A percentile compares a stretch with the other conserved stretches of the same genome.
phyloP scores from a whole-genome alignment of 768 basidiomycete genomes.

The Porphyrellus cyaneotinctus region DNA sequence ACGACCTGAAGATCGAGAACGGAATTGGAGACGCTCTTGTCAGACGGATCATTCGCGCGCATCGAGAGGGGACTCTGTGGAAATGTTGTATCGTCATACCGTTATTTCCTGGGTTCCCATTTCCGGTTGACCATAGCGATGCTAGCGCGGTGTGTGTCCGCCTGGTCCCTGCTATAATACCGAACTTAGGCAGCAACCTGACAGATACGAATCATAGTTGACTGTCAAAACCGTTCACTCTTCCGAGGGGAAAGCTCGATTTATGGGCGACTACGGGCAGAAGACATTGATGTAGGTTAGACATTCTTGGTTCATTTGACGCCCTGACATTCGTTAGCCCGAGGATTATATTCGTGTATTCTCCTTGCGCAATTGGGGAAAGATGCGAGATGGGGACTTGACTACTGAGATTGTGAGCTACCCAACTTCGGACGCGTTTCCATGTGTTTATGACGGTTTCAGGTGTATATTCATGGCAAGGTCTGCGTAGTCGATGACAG shows the following conservation, averaged over 20 bases:
- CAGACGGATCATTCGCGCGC: conserved; percentile 83
- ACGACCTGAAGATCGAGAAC: conserved; percentile 86
- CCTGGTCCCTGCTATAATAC: background rate
- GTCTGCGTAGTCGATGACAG: conserved; percentile 90
- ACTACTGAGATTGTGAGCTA: conserved; percentile 77
- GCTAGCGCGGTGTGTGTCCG: conserved; percentile 78
- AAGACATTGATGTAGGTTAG: conserved; percentile 74
- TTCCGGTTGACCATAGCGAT: conserved; percentile 88
- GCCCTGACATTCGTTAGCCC: conserved; percentile 50
- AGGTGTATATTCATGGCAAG: conserved; percentile 82
- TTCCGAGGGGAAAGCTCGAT: conserved; percentile 89
- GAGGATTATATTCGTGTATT: conserved; percentile 90
- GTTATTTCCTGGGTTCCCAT: conserved; percentile 88
- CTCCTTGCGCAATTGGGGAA: conserved; percentile 90
- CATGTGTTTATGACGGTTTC: conserved; percentile 12
- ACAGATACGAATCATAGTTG: conserved; percentile 89
- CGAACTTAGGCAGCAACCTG: background rate
- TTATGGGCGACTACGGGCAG: conserved; percentile 76
- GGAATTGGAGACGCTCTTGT: conserved; percentile 93
- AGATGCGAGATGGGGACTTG: conserved; percentile 75
- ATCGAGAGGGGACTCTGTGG: conserved; percentile 78
- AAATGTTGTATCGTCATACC: conserved; percentile 92
- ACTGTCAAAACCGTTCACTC: conserved; percentile 91
- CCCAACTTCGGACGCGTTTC: background rate
- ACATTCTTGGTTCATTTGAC: background rate